Evolutionary conservation across 352 stramenopile genomes (phyloP).

Genomic region (Paralagenidium karlingii): DNA sequence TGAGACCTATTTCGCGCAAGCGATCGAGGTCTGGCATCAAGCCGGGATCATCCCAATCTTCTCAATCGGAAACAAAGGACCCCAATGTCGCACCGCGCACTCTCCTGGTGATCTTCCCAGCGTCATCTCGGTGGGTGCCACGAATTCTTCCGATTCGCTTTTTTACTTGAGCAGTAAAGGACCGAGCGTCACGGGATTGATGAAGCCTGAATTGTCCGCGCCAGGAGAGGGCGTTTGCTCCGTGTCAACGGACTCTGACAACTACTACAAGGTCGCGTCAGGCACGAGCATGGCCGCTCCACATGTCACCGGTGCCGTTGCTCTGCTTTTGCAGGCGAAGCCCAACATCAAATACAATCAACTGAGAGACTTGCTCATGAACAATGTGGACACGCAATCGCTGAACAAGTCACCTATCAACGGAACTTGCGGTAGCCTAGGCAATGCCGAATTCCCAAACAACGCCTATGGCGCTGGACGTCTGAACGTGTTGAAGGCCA

Average conservation of each 20-base stretch:
- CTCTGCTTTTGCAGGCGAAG: conserved; percentile 13
- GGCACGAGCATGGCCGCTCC: conserved; percentile 21
- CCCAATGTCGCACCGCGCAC: conserved; percentile 11
- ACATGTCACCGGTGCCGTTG: conserved; percentile 13
- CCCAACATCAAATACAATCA: conserved; percentile 12
- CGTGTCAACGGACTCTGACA: conserved; percentile 6
- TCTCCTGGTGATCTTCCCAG: conserved; percentile 12
- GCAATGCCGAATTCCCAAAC: conserved; percentile 24
- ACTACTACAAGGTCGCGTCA: conserved; percentile 8
- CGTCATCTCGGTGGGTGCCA: conserved; percentile 18
- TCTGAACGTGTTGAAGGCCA: conserved; percentile 7
- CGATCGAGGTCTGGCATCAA: conserved; percentile 13
- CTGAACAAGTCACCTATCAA: conserved; percentile 2
- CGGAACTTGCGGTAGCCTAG: conserved; percentile 21
- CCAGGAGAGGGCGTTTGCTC: conserved; percentile 12
- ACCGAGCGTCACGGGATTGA: conserved; percentile 15
- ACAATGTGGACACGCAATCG: no score
- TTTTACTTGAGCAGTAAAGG: conserved; percentile 18
- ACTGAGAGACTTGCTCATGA: no score
- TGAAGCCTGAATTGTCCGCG: conserved; percentile 20
- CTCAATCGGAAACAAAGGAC: conserved; percentile 16
- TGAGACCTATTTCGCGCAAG: conserved; percentile 9
- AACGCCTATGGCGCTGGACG: conserved; percentile 19
- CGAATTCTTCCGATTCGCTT: conserved; percentile 7
- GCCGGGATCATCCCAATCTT: conserved; percentile 23